Conservation (phyloP, 1,139 yeast genomes). For the Spathaspora sp. region DNA sequence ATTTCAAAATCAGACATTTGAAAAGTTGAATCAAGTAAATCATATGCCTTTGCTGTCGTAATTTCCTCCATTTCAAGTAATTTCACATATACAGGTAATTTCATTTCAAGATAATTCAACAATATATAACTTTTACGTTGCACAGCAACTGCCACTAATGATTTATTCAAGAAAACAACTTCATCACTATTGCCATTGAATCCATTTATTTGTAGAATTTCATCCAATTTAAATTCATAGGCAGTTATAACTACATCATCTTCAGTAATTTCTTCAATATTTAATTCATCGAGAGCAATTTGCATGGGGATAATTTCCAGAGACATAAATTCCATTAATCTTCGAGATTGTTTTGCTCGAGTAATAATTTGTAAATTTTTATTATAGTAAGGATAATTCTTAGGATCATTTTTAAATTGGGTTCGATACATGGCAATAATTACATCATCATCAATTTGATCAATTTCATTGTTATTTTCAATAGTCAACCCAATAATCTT, state of each 20-base stretch:
- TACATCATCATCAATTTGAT: conserved; percentile 38
- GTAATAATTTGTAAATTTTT: conserved; percentile 45
- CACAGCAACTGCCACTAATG: conserved; percentile 43
- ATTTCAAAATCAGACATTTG: conserved; percentile 56
- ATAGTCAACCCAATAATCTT: conserved; percentile 49
- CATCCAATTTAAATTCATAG: conserved; percentile 59
- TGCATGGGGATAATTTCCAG: conserved; percentile 54
- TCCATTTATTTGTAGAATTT: conserved; percentile 64
- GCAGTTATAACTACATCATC: conserved; percentile 77
- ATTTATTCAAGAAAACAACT: conserved; percentile 34
- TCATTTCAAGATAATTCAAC: conserved; percentile 46
- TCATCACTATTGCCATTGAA: conserved; percentile 39
- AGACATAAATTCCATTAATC: conserved; percentile 44
- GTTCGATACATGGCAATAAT: conserved; percentile 48
- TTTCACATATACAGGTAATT: conserved; percentile 34
- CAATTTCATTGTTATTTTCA: conserved; percentile 19
- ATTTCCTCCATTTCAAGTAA: conserved; percentile 13
- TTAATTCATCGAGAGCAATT: conserved; percentile 62
- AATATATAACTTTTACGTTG: conserved; percentile 42
- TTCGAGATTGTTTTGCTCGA: conserved; percentile 41
- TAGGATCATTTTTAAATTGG: conserved; percentile 33
- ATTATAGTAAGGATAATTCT: conserved; percentile 35
- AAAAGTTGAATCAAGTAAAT: conserved; percentile 41
- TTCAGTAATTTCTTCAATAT: conserved; percentile 65
- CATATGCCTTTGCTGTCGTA: conserved; percentile 35